A percentile compares a stretch with the other conserved stretches of the same genome.
phyloP scores from a whole-genome alignment of 768 basidiomycete genomes.

The Lepiota subincarnata region DNA sequence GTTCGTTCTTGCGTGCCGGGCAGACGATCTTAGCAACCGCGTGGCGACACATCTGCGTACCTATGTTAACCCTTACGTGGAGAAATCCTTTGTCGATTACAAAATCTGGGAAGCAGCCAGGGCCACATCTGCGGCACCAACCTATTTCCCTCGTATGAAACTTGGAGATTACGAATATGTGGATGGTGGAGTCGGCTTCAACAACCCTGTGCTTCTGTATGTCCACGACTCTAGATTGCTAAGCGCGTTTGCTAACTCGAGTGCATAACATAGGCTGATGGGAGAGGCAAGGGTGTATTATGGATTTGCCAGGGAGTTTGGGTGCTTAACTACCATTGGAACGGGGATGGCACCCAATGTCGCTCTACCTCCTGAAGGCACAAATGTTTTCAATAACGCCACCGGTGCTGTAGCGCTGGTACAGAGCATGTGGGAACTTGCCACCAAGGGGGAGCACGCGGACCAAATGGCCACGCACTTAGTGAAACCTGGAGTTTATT shows the following conservation, averaged over 20 bases:
- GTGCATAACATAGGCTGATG: constrained; percentile 18
- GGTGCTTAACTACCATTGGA: constrained; percentile 22
- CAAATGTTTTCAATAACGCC: constrained; percentile 11
- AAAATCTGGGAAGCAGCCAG: constrained; percentile 31
- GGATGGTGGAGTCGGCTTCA: constrained; percentile 29
- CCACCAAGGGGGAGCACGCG: constrained; percentile 16
- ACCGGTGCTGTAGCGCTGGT: constrained; percentile 10
- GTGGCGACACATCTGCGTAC: constrained; percentile 26
- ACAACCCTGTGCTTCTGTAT: constrained; percentile 27
- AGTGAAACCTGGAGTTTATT: constrained; percentile 17
- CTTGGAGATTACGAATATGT: constrained; percentile 24
- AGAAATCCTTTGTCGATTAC: constrained; percentile 22
- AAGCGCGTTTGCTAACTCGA: no score
- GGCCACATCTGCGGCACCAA: constrained; percentile 32
- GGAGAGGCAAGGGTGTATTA: constrained; percentile 22
- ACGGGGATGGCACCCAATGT: constrained; percentile 22
- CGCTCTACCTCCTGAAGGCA: constrained; percentile 14
- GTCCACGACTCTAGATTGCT: not conserved
- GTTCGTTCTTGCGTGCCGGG: constrained; percentile 23
- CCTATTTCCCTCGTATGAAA: constrained; percentile 26
- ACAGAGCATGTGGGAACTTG: constrained; percentile 16
- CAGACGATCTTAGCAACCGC: constrained; percentile 22
- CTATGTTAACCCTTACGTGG: constrained; percentile 23
- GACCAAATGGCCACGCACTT: constrained; percentile 16
- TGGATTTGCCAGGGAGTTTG: constrained; percentile 19